Evolutionary conservation across 2,329 filamentous ascomycete genomes (phyloP).

Genomic region (Orbilia javanica): DNA sequence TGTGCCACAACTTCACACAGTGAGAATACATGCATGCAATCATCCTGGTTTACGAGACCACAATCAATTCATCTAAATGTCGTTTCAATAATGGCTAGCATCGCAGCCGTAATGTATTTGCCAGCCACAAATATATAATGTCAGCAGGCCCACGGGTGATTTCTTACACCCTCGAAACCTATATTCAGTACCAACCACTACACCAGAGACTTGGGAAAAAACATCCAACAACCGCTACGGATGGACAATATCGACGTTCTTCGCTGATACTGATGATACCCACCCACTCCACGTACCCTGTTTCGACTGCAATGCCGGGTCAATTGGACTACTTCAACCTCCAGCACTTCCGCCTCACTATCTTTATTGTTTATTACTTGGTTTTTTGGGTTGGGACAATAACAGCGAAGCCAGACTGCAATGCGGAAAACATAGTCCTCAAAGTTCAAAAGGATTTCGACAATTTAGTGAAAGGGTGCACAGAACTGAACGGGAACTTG

Average conservation of each 20-base stretch:
- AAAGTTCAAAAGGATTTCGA: background rate
- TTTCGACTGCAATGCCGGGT: background rate
- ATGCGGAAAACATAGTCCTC: constrained; percentile 11
- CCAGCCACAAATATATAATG: background rate
- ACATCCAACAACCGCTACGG: background rate
- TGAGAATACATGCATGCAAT: background rate
- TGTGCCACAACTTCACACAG: background rate
- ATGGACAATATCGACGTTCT: background rate
- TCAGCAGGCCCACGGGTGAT: background rate
- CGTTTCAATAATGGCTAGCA: background rate
- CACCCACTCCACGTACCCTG: background rate
- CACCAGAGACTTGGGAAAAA: background rate
- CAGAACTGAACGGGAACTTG: constrained; percentile 24
- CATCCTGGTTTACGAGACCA: too few relatives aligned
- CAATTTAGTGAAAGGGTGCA: constrained; percentile 16
- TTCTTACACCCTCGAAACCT: too few relatives aligned
- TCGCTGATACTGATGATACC: background rate
- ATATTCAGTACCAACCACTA: background rate
- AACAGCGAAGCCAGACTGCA: constrained; percentile 5
- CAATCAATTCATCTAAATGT: too few relatives aligned
- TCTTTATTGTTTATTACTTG: background rate
- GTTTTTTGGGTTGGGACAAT: background rate
- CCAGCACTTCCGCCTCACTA: background rate
- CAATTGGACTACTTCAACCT: background rate
- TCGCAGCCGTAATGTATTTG: background rate